Evolutionary conservation across 805 yeast genomes (phyloP).

Genomic region (Blastobotrys attinorum): DNA sequence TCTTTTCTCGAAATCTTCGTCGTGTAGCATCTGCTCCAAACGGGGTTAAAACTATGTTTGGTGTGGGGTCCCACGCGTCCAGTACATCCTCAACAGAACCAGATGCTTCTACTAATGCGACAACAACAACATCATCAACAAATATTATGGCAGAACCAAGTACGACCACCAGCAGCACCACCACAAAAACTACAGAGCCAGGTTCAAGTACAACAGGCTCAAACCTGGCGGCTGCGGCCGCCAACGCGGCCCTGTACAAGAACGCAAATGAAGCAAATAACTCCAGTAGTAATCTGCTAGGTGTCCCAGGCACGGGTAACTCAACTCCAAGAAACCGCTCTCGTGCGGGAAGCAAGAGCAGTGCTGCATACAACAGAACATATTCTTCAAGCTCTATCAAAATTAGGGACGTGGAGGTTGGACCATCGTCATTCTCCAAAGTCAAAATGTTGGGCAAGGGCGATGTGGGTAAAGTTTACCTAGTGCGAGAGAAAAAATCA

Average conservation of each 20-base stretch:
- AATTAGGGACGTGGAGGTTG: conserved; percentile 69
- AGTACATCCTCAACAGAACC: no score
- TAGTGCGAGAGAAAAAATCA: conserved; percentile 75
- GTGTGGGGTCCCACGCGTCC: no score
- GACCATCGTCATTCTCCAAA: conserved; percentile 82
- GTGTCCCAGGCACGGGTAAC: no score
- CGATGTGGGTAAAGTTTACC: conserved; percentile 93
- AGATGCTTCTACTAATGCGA: no score
- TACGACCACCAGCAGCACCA: conserved; percentile 1
- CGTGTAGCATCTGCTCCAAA: conserved; percentile 84
- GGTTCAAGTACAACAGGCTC: conserved; percentile 10
- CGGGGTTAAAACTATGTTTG: conserved; percentile 34
- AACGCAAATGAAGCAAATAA: no score
- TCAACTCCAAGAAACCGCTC: conserved; percentile 4
- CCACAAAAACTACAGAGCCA: background rate
- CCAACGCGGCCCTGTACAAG: background rate
- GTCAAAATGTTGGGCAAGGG: conserved; percentile 90
- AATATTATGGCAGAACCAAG: no score
- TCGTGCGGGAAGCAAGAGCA: conserved; percentile 39
- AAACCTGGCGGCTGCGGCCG: background rate
- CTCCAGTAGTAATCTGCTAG: no score
- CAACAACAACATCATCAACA: no score
- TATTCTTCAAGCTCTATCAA: conserved; percentile 71
- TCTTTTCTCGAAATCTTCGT: conserved; percentile 35
- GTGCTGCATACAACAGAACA: conserved; percentile 39